Evolutionary conservation across 2,329 filamentous ascomycete genomes (phyloP).

Genomic region (Zymoseptoria passerinii): DNA sequence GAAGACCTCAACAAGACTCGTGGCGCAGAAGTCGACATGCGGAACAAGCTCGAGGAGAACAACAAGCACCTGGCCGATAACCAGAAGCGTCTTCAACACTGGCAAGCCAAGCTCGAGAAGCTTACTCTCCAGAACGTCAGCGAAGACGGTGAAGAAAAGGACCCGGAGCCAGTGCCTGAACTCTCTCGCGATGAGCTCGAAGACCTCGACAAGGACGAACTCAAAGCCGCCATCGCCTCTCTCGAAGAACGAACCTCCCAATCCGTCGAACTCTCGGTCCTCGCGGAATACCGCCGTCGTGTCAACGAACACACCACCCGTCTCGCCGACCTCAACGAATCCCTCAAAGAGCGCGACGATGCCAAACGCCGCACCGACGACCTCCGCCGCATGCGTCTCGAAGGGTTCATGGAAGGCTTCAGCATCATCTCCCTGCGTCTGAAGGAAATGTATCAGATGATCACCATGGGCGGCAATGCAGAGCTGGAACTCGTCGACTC

Average conservation of each 20-base stretch:
- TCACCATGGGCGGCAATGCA: slow-evolving; percentile 98
- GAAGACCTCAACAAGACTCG: slow-evolving; percentile 80
- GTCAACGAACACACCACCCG: slow-evolving; percentile 74
- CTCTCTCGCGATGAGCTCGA: slow-evolving; percentile 66
- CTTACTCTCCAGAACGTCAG: slow-evolving; percentile 69
- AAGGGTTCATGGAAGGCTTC: slow-evolving; percentile 98
- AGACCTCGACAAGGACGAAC: slow-evolving; percentile 53
- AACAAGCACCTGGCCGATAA: slow-evolving; percentile 83
- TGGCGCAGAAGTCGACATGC: slow-evolving; percentile 92
- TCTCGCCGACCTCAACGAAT: slow-evolving; percentile 73
- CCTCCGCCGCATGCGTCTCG: slow-evolving; percentile 76
- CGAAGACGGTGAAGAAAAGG: slow-evolving; percentile 48
- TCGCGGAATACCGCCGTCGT: slow-evolving; percentile 78
- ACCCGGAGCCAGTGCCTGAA: slow-evolving; percentile 57
- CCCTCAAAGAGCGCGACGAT: slow-evolving; percentile 68
- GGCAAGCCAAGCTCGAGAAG: slow-evolving; percentile 83
- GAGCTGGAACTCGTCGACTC: slow-evolving; percentile 95
- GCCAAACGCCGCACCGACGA: slow-evolving; percentile 92
- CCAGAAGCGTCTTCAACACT: slow-evolving; percentile 73
- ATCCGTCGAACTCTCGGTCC: slow-evolving; percentile 79
- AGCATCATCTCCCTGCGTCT: slow-evolving; percentile 84
- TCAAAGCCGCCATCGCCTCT: slow-evolving; percentile 57
- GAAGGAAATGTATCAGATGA: slow-evolving; percentile 99
- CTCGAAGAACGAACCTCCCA: slow-evolving; percentile 73
- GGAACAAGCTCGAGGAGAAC: slow-evolving; percentile 93